A percentile compares a stretch with the other conserved stretches of the same genome.
Conservation (phyloP, 106 monocot genomes). For the Allium sativum region DNA sequence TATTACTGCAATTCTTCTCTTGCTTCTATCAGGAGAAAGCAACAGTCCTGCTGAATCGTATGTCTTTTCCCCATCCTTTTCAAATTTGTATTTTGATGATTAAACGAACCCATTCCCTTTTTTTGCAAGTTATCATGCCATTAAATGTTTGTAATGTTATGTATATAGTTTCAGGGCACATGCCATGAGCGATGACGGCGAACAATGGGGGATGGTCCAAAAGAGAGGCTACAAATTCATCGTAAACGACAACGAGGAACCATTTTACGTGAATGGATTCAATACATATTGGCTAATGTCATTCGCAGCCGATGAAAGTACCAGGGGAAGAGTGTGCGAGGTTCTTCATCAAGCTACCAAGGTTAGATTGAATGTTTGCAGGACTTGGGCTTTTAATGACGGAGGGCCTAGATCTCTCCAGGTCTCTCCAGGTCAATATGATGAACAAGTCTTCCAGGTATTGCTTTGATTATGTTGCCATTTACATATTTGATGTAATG, state of each 20-base stretch:
- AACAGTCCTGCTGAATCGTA: no score
- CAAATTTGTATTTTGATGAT: no score
- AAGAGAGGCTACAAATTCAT: constrained; percentile 38
- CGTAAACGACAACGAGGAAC: constrained; percentile 17
- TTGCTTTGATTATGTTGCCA: neutral
- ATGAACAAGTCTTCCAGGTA: constrained; percentile 82
- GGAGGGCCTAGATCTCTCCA: constrained; percentile 69
- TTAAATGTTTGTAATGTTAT: no score
- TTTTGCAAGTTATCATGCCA: no score
- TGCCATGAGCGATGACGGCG: constrained; percentile 6
- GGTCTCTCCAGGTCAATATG: constrained; percentile 47
- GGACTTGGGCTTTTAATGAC: constrained; percentile 90
- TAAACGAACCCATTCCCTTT: no score
- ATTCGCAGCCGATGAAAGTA: constrained; percentile 42
- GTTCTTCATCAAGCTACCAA: constrained; percentile 41
- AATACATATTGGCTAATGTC: constrained; percentile 93
- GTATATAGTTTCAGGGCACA: constrained; percentile 4
- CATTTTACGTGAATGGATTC: constrained; percentile 71
- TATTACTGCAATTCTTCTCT: no score
- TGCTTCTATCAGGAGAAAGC: no score
- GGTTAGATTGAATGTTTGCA: constrained; percentile 56
- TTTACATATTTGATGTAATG: neutral
- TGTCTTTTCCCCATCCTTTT: no score
- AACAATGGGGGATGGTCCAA: constrained; percentile 47
- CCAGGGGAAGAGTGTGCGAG: constrained; percentile 41